A percentile compares a stretch with the other conserved stretches of the same genome.
Conservation (phyloP, 345 rosid genomes). For the Erucastrum elatum region DNA sequence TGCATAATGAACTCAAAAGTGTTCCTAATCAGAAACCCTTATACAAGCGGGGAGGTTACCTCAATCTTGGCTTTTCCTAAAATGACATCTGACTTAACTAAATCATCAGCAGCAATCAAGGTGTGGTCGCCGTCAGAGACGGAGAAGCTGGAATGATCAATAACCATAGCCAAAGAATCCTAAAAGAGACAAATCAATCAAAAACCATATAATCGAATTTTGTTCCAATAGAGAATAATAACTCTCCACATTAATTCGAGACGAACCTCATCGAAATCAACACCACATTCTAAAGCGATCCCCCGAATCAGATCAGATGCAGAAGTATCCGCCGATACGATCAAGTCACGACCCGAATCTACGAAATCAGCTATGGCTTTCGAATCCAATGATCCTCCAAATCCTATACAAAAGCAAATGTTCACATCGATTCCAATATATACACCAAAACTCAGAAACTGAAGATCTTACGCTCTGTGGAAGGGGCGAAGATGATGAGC, state of each 20-base stretch:
- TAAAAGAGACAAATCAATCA: conserved; percentile 27
- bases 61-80: conserved; percentile 57
- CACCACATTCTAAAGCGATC: conserved; percentile 63
- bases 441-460: neutral
- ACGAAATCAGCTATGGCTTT: conserved; percentile 59
- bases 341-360: conserved; percentile 73
- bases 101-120: conserved; percentile 57
- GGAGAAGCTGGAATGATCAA: conserved; percentile 60
- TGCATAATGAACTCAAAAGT: no score
- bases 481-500: conserved; percentile 61
- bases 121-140: conserved; percentile 62
- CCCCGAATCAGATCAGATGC: conserved; percentile 61
- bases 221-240: neutral
- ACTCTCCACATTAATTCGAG: neutral
- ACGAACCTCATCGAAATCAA: conserved; percentile 74
- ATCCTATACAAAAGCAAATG: conserved; percentile 36
- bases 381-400: conserved; percentile 66
- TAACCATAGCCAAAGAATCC: conserved; percentile 65
- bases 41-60: conserved; percentile 30
- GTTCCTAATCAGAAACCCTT: no score
- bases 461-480: conserved; percentile 54
- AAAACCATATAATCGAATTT: neutral
- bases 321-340: conserved; percentile 62
- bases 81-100: conserved; percentile 53
- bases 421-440: neutral